Evolutionary conservation across 768 basidiomycete species (phyloP).

Genomic region (Panus rudis): DNA sequence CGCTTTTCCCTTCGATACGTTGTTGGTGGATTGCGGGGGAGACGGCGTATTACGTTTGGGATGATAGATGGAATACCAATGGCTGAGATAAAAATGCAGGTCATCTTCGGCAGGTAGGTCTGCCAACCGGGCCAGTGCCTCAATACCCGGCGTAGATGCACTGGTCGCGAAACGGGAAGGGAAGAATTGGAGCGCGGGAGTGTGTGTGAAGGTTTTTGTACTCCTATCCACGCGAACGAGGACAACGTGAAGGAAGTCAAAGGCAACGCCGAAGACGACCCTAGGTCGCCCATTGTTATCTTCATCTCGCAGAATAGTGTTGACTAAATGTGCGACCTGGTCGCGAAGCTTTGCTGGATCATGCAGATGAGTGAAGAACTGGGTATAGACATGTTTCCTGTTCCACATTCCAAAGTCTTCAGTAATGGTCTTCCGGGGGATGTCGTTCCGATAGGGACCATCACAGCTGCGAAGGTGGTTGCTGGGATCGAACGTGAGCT

Average conservation of each 20-base stretch:
- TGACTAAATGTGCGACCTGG: background rate
- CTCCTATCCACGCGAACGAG: slow-evolving; percentile 3
- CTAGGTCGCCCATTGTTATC: background rate
- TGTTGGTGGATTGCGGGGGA: too few relatives aligned
- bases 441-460: too few relatives aligned
- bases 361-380: background rate
- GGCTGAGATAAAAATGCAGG: background rate
- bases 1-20: too few relatives aligned
- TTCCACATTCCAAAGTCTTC: too few relatives aligned
- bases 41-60: too few relatives aligned
- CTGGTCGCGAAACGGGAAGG: background rate
- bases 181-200: background rate
- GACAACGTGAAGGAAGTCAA: background rate
- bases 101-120: slow-evolving; percentile 1
- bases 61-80: too few relatives aligned
- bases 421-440: too few relatives aligned
- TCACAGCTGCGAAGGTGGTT: too few relatives aligned
- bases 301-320: background rate
- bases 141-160: background rate
- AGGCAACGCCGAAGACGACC: slow-evolving; percentile 1
- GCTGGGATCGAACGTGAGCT: too few relatives aligned
- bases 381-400: background rate
- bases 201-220: background rate
- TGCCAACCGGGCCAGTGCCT: background rate
- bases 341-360: background rate